Percentiles rank a stretch among this genome's conserved stretches.
phyloP scores from a whole-genome alignment of 2,329 filamentous ascomycete species.

The Aspergillus cejpii region DNA sequence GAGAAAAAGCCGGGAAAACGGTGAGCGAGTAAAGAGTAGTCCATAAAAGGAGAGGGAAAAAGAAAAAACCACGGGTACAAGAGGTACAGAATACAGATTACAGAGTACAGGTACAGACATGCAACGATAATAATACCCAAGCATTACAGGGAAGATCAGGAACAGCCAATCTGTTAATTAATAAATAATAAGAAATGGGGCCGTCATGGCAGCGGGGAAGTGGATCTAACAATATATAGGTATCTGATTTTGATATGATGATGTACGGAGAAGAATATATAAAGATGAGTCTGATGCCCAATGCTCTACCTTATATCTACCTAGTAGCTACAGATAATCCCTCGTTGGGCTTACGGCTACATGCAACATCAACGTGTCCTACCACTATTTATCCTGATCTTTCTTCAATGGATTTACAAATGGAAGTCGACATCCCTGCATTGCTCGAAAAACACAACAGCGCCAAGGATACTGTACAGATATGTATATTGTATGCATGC shows the following conservation, averaged over 20 bases:
- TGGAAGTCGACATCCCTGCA: no score
- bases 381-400: background rate
- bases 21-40: constrained; percentile 7
- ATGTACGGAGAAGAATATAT: no score
- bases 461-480: background rate
- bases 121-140: no score
- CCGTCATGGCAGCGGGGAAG: constrained; percentile 19
- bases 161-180: constrained; percentile 3
- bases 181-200: constrained; percentile 10
- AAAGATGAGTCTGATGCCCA: no score
- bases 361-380: constrained; percentile 10
- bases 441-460: background rate
- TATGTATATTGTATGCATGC: background rate
- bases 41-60: background rate
- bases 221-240: background rate
- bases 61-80: constrained; percentile 8
- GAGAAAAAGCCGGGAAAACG: constrained; percentile 12
- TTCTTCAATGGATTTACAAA: no score
- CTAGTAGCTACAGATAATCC: no score
- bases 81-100: constrained; percentile 7
- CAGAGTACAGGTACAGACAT: background rate
- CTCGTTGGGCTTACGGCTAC: constrained; percentile 5
- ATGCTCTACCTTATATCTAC: no score
- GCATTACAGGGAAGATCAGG: no score
- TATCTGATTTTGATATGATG: no score